Percentiles rank a stretch among this genome's conserved stretches.
Evolutionary conservation across 2,329 filamentous ascomycete genomes (phyloP).

Genomic region (Diaporthe sp.): DNA sequence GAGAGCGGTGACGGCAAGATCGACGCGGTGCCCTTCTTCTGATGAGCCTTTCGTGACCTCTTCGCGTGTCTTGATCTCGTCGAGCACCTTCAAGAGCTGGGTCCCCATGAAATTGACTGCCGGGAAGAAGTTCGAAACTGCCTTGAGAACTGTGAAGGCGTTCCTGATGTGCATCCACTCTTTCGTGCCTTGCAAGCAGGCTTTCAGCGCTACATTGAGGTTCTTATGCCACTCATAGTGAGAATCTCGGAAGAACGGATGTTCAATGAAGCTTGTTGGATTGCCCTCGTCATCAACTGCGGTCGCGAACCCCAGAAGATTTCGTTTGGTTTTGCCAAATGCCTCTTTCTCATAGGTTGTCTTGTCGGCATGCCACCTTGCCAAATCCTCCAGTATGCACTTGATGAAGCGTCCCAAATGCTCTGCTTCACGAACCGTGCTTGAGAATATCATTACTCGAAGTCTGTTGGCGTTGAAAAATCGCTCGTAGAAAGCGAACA

Average conservation of each 20-base stretch:
- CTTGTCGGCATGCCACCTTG: slow-evolving; percentile 86
- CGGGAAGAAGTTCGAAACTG: slow-evolving; percentile 86
- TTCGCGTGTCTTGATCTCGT: slow-evolving; percentile 76
- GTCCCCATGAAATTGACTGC: slow-evolving; percentile 89
- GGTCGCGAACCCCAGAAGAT: slow-evolving; percentile 83
- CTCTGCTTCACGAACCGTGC: slow-evolving; percentile 90
- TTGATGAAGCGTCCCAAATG: slow-evolving; percentile 93
- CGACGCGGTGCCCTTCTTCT: slow-evolving; percentile 74
- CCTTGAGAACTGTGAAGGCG: slow-evolving; percentile 89
- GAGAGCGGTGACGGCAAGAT: slow-evolving; percentile 80
- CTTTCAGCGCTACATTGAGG: slow-evolving; percentile 83
- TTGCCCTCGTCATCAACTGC: slow-evolving; percentile 79
- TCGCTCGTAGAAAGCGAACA: slow-evolving; percentile 85
- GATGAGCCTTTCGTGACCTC: slow-evolving; percentile 60
- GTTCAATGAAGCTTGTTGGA: slow-evolving; percentile 80
- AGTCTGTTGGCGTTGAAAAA: slow-evolving; percentile 88
- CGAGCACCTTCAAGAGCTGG: slow-evolving; percentile 74
- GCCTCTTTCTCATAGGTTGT: slow-evolving; percentile 86
- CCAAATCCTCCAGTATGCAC: slow-evolving; percentile 83
- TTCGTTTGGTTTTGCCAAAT: slow-evolving; percentile 65
- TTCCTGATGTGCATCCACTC: slow-evolving; percentile 99
- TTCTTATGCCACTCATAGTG: slow-evolving; percentile 93
- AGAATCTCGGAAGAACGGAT: slow-evolving; percentile 87
- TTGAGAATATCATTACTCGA: slow-evolving; percentile 87
- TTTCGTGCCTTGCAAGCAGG: slow-evolving; percentile 79